Evolutionary conservation across 192 early-diverging fungal genomes (phyloP).

Genomic region (Gonapodya prolifera): DNA sequence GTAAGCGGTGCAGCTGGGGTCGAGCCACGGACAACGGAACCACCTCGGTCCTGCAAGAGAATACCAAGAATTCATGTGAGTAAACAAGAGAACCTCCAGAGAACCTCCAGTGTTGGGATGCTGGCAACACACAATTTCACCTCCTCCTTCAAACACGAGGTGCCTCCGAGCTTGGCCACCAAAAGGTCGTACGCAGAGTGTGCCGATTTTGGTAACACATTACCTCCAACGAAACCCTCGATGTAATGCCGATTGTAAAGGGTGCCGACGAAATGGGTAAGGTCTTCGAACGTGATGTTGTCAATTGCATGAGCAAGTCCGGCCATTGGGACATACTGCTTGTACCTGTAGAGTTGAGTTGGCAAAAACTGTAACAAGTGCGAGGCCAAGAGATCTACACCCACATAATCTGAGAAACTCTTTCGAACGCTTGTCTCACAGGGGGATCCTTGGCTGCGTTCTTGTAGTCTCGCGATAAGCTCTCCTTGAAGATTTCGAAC

Average conservation of each 20-base stretch:
- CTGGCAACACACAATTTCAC: background rate
- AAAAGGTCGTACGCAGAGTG: conserved; percentile 10
- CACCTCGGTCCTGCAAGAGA: conserved; percentile 4
- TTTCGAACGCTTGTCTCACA: conserved; percentile 20
- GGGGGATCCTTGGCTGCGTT: conserved; percentile 19
- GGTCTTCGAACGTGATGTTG: conserved; percentile 8
- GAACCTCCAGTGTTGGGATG: background rate
- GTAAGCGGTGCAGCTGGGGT: conserved; percentile 4
- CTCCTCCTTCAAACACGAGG: background rate
- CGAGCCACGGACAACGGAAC: conserved; percentile 4
- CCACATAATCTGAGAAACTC: conserved; percentile 10
- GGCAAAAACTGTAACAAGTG: background rate
- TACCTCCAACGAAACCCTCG: conserved; percentile 25
- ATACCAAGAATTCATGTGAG: background rate
- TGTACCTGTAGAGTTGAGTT: background rate
- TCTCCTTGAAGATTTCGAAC: conserved; percentile 19
- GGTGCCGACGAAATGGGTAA: conserved; percentile 7
- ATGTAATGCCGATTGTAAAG: conserved; percentile 14
- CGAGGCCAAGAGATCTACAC: background rate
- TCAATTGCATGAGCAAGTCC: conserved; percentile 16
- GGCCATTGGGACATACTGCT: background rate
- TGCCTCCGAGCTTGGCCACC: conserved; percentile 3
- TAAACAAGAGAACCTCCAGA: background rate
- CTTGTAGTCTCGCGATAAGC: conserved; percentile 10
- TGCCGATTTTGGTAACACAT: conserved; percentile 10